Percentiles rank a stretch among this genome's conserved stretches.
phyloP scores from a whole-genome alignment of 202 grass and related monocot species.

The Cymbopogon flexuosus region DNA sequence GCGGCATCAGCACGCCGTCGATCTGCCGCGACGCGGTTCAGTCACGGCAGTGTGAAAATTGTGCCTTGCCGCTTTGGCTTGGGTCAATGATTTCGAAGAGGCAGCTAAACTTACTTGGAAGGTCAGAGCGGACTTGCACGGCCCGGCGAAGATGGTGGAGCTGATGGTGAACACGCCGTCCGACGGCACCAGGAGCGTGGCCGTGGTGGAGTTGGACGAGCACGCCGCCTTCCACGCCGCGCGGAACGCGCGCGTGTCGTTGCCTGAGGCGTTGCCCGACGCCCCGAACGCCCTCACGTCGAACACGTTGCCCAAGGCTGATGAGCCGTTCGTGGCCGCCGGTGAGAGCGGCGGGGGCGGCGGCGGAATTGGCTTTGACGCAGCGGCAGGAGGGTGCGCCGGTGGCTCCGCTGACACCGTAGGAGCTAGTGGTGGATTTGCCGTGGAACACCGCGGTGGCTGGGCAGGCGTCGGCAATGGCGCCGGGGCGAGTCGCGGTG shows the following conservation, averaged over 20 bases:
- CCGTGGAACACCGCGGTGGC: not conserved
- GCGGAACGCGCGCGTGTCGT: slow-evolving; percentile 61
- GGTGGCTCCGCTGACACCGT: not conserved
- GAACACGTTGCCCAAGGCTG: slow-evolving; percentile 22
- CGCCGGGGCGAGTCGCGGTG: not conserved
- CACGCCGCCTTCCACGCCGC: slow-evolving; percentile 75
- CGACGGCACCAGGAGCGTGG: slow-evolving; percentile 52
- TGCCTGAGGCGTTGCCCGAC: slow-evolving; percentile 40
- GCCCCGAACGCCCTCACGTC: slow-evolving; percentile 65
- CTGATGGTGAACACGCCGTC: slow-evolving; percentile 73
- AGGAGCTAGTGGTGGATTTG: not conserved
- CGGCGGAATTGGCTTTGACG: not conserved
- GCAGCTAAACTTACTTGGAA: slow-evolving; percentile 42
- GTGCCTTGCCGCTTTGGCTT: not conserved
- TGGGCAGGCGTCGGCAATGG: not conserved
- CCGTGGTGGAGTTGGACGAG: not conserved
- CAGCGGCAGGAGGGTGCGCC: not conserved
- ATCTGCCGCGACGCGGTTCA: slow-evolving; percentile 27
- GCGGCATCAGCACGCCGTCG: slow-evolving; percentile 68
- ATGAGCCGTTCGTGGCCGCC: not conserved
- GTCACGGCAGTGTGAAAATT: not conserved
- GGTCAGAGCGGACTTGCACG: slow-evolving; percentile 40
- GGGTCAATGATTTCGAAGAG: not conserved
- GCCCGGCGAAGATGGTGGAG: slow-evolving; percentile 62
- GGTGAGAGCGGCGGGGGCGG: not conserved